Percentiles rank a stretch among this genome's conserved stretches.
phyloP scores from a whole-genome alignment of 1,284 basidiomycete genomes.

The Ceratobasidium sp. region DNA sequence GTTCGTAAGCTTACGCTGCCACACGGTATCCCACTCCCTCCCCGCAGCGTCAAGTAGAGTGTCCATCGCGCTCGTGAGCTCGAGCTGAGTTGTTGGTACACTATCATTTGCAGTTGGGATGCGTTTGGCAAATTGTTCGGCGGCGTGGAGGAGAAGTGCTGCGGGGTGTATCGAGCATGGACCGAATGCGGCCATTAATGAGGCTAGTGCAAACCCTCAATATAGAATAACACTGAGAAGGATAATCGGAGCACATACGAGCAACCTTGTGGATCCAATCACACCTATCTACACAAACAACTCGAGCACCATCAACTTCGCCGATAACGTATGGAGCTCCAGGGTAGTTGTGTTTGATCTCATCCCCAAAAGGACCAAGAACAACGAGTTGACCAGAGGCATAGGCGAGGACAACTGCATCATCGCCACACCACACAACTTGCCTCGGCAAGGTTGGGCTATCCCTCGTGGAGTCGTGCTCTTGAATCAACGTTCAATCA shows the following conservation, averaged over 20 bases:
- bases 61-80: constrained; percentile 90
- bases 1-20: constrained; percentile 89
- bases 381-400: constrained; percentile 78
- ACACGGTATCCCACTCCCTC: constrained; percentile 89
- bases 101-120: constrained; percentile 94
- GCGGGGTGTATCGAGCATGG: constrained; percentile 94
- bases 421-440: constrained; percentile 97
- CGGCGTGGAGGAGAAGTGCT: constrained; percentile 92
- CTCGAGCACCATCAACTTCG: constrained; percentile 89
- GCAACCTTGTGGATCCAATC: constrained; percentile 96
- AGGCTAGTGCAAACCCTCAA: constrained; percentile 62
- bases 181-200: constrained; percentile 85
- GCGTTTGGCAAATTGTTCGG: constrained; percentile 86
- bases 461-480: constrained; percentile 51
- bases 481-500: constrained; percentile 11
- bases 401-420: constrained; percentile 92
- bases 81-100: constrained; percentile 88
- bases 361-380: constrained; percentile 93
- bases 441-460: constrained; percentile 61
- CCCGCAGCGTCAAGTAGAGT: constrained; percentile 95
- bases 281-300: constrained; percentile 83
- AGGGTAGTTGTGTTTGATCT: constrained; percentile 71
- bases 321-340: constrained; percentile 84
- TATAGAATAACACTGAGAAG: constrained; percentile 13
- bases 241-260: constrained; percentile 62